phyloP scores from a whole-genome alignment of 495 filamentous ascomycete species.

The Aspergillus panamensis region DNA sequence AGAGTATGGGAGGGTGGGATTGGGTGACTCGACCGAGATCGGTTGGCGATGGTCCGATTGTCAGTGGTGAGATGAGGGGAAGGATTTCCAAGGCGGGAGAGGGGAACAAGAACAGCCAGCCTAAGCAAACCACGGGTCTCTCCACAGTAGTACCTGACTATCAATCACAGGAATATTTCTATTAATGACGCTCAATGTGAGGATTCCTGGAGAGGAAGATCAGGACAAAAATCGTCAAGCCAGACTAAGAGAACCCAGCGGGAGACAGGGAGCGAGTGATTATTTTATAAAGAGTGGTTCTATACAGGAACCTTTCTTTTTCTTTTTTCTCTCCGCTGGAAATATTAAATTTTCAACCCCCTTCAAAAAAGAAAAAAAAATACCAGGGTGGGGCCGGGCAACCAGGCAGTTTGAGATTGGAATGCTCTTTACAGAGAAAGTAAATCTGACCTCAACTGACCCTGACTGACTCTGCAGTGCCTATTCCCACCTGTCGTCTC shows the following conservation, averaged over 20 bases:
- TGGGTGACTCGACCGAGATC: neutral
- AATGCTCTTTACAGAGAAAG: neutral
- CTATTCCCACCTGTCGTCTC: neutral
- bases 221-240: neutral
- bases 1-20: neutral
- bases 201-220: neutral
- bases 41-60: slow-evolving; percentile 14
- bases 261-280: neutral
- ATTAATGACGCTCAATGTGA: neutral
- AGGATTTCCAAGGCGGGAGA: slow-evolving; percentile 9
- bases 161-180: neutral
- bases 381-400: slow-evolving; percentile 4
- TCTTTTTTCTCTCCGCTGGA: neutral
- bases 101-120: neutral
- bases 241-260: neutral
- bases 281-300: slow-evolving; percentile 2
- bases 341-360: neutral
- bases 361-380: slow-evolving; percentile 1
- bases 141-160: neutral
- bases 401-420: neutral
- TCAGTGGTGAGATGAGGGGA: neutral
- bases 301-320: neutral
- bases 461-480: neutral
- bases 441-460: neutral
- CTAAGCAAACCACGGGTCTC: neutral